A percentile compares a stretch with the other conserved stretches of the same genome.
phyloP scores from a whole-genome alignment of 352 stramenopile genomes.

The Plasmopara muralis region DNA sequence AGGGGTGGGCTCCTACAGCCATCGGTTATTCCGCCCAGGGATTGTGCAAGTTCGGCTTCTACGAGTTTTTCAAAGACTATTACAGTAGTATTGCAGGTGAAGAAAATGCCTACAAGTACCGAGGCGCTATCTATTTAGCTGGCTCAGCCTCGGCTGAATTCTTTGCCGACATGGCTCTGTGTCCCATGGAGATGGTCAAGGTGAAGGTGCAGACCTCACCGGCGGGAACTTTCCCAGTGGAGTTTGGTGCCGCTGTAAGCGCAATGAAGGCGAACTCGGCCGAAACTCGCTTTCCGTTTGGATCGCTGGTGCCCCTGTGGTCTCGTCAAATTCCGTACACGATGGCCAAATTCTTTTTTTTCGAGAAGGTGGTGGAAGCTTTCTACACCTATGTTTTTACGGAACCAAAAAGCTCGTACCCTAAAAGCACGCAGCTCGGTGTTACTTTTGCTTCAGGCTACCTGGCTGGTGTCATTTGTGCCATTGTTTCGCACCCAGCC shows the following conservation, averaged over 20 bases:
- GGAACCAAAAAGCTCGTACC: constrained; percentile 87
- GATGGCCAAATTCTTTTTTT: constrained; percentile 99
- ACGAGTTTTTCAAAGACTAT: constrained; percentile 94
- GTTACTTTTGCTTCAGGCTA: constrained; percentile 98
- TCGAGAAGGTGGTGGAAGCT: constrained; percentile 85
- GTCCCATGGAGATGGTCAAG: constrained; percentile 94
- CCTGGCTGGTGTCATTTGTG: constrained; percentile 97
- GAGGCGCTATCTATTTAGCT: constrained; percentile 87
- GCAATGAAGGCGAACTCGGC: constrained; percentile 86
- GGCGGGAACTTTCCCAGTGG: constrained; percentile 83
- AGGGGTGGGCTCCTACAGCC: constrained; percentile 89
- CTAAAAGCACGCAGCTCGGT: constrained; percentile 91
- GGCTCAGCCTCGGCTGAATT: constrained; percentile 92
- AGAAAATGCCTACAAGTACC: constrained; percentile 91
- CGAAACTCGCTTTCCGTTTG: constrained; percentile 89
- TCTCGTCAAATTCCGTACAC: constrained; percentile 97
- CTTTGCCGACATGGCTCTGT: constrained; percentile 91
- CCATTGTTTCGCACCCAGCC: constrained; percentile 98
- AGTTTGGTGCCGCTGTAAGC: constrained; percentile 79
- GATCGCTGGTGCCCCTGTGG: constrained; percentile 86
- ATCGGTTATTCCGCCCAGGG: constrained; percentile 90
- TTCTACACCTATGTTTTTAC: constrained; percentile 90
- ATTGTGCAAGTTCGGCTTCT: constrained; percentile 92
- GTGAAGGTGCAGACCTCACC: constrained; percentile 91
- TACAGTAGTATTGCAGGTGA: constrained; percentile 88